Base-by-base conservation (phyloP, 305 asterid genomes). In the Fraxinus platypoda region DNA sequence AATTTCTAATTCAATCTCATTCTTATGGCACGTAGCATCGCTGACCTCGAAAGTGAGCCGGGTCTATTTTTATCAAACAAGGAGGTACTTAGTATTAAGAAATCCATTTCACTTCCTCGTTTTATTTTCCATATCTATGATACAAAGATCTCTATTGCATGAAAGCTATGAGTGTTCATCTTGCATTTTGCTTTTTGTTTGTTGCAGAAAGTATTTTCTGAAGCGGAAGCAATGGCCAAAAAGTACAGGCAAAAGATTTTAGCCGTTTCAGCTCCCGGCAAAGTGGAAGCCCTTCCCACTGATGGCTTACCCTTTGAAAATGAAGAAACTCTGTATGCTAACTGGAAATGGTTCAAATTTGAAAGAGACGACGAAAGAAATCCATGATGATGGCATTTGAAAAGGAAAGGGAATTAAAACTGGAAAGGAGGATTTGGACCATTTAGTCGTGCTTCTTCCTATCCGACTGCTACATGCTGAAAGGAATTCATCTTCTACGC, bases 271-370 rank as follows among this genome's bases (percentile, higher is more conserved):
- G 15, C 87, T 35, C 81, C 84, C 26, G 78, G 83, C 26, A 92
- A 90, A 78, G 28, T 41, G 3, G 97, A 92, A 82, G 82, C 89
- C 77, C 90, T 88, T 80, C 88, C 95, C 3, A 64, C 76, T 23
- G 87, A 90, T 1, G 84, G 86, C 52, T 85, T 93, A 81, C 97
- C 94, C 76, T 94, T 94, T 13, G 93, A 84, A 85, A 94, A 92
- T 54, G 98, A 92, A 82, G 97, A 90, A 85, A 90, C 74, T 73
- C 49, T 90, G 78, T 91, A 91, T 81, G 90, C 98, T 77, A 94
- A 94, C 89, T 94, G 98, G 98, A 86, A 90, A 81, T 95, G 99
- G 98, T 94, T 95, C 72, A 88, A 85, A 76, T 95, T 95, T 49
- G 93, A 93, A 80, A 85, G 85, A 77, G 91, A 87, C 28, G 35